Conservation (phyloP, 1,139 yeast species). For the Diutina scorzettiae region DNA sequence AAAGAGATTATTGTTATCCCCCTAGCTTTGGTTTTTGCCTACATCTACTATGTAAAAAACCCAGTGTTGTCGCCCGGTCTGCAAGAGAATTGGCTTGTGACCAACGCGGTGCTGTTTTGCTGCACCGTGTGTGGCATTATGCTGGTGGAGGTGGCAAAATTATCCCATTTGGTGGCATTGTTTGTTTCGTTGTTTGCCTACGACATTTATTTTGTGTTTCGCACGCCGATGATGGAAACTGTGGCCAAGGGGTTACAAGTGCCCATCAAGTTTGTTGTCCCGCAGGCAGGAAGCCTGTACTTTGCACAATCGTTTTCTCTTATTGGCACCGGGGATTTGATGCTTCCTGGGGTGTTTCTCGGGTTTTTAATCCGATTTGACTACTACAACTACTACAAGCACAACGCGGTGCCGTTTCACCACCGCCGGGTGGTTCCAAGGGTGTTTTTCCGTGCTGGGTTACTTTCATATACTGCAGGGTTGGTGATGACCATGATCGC, state of each 20-base stretch:
- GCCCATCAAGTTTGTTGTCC: constrained; percentile 45
- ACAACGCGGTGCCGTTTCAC: constrained; percentile 9
- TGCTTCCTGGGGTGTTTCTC: constrained; percentile 42
- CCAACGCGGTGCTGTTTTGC: constrained; percentile 3
- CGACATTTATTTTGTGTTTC: constrained; percentile 58
- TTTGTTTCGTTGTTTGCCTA: constrained; percentile 42
- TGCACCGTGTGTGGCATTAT: neutral
- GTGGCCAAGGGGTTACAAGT: constrained; percentile 48
- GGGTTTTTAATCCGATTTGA: constrained; percentile 42
- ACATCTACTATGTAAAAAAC: neutral
- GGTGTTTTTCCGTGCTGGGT: constrained; percentile 32
- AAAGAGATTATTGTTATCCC: neutral
- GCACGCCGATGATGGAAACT: constrained; percentile 47
- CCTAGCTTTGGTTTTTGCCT: neutral
- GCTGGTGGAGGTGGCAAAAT: neutral
- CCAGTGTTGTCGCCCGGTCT: neutral
- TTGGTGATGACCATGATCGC: constrained; percentile 30
- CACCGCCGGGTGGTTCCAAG: constrained; percentile 23
- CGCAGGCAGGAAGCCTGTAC: constrained; percentile 14
- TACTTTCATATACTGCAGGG: constrained; percentile 35
- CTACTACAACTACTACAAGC: constrained; percentile 22
- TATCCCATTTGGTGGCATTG: constrained; percentile 11
- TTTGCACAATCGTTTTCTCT: neutral
- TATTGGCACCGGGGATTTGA: constrained; percentile 52
- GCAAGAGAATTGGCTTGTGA: neutral